Evolutionary conservation across 2,329 filamentous ascomycete species (phyloP).

Genomic region (Colletotrichum liaoningense): DNA sequence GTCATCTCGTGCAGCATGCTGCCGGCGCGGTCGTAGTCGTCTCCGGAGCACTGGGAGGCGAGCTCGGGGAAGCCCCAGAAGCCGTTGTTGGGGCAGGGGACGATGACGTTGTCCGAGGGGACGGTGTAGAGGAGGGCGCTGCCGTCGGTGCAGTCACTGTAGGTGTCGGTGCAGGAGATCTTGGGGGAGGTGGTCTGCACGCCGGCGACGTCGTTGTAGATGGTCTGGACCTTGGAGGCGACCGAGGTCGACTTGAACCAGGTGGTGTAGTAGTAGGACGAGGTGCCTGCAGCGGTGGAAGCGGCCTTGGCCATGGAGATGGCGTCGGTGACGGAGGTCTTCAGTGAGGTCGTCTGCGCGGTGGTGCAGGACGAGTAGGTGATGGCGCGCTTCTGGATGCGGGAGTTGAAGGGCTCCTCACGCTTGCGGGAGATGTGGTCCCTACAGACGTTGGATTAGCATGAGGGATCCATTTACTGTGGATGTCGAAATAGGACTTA

Average conservation of each 20-base stretch:
- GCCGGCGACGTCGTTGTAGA: slow-evolving; percentile 29
- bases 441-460: not conserved
- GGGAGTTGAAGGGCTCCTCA: slow-evolving; percentile 11
- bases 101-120: slow-evolving; percentile 31
- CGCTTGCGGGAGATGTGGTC: slow-evolving; percentile 24
- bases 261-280: slow-evolving; percentile 25
- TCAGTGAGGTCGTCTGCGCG: slow-evolving; percentile 15
- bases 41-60: slow-evolving; percentile 19
- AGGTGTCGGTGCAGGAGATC: slow-evolving; percentile 32
- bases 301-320: slow-evolving; percentile 32
- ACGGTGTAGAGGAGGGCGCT: slow-evolving; percentile 32
- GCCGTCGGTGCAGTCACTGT: slow-evolving; percentile 29
- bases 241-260: slow-evolving; percentile 33
- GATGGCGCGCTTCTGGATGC: slow-evolving; percentile 31
- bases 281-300: slow-evolving; percentile 20
- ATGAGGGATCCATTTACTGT: no score
- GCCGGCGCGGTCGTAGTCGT: slow-evolving; percentile 32
- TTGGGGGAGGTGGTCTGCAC: slow-evolving; percentile 30
- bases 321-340: slow-evolving; percentile 22
- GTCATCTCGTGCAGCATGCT: slow-evolving; percentile 33
- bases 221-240: slow-evolving; percentile 23
- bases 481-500: not conserved
- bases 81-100: slow-evolving; percentile 34
- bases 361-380: slow-evolving; percentile 32
- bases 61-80: slow-evolving; percentile 33